Conservation (phyloP, 441 rosid genomes). For the Erodium moschatum region DNA sequence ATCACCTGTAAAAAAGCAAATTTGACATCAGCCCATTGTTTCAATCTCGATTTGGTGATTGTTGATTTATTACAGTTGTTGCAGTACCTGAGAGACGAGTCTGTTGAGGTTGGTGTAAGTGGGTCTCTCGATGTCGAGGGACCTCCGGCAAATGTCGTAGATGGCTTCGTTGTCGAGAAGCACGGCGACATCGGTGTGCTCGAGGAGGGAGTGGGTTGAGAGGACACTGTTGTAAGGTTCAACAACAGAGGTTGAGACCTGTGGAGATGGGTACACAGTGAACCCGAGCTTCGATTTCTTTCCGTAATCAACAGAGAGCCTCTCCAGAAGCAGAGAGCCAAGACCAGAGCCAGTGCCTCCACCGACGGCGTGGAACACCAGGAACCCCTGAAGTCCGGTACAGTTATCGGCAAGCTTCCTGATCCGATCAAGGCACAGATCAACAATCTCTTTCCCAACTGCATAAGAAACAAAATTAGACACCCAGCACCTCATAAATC, state of each 20-base stretch:
- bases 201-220: conserved; percentile 22
- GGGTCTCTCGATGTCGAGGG: conserved; percentile 25
- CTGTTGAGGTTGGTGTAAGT: conserved; percentile 26
- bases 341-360: conserved; percentile 40
- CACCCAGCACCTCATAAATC: too few relatives aligned
- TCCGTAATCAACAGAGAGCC: conserved; percentile 36
- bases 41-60: not conserved
- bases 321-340: conserved; percentile 35
- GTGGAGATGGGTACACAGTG: conserved; percentile 24
- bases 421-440: conserved; percentile 33
- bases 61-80: not conserved
- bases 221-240: conserved; percentile 27
- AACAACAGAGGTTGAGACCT: conserved; percentile 24
- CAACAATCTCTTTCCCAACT: conserved; percentile 41
- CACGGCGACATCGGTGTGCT: conserved; percentile 25
- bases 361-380: conserved; percentile 37
- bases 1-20: conserved; percentile 12
- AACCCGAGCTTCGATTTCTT: conserved; percentile 20
- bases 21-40: not conserved
- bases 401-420: conserved; percentile 38
- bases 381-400: conserved; percentile 36
- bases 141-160: conserved; percentile 24
- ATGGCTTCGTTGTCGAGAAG: conserved; percentile 24
- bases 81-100: conserved; percentile 20
- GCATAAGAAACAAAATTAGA: not conserved